A percentile compares a stretch with the other conserved stretches of the same genome.
phyloP scores from a whole-genome alignment of 495 filamentous ascomycete genomes.

The Penicillium verhagenii region DNA sequence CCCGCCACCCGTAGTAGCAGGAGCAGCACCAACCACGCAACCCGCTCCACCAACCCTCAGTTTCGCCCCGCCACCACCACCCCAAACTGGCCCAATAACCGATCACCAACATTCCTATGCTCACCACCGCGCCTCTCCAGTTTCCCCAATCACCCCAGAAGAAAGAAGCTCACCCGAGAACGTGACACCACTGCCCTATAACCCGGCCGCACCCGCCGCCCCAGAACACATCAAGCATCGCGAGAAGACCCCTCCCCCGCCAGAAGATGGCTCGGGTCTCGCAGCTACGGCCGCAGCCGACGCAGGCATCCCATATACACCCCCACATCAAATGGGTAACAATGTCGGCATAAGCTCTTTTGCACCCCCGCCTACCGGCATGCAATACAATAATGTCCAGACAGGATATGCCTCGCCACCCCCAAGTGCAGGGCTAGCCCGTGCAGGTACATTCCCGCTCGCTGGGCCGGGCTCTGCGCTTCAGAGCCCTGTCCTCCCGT shows the following conservation, averaged over 20 bases:
- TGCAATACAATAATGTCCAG: constrained; percentile 25
- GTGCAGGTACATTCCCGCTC: constrained; percentile 25
- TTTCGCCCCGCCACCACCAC: constrained; percentile 49
- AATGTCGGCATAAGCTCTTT: constrained; percentile 30
- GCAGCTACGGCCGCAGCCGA: constrained; percentile 67
- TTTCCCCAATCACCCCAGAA: constrained; percentile 19
- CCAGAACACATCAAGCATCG: constrained; percentile 79
- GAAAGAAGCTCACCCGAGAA: constrained; percentile 43
- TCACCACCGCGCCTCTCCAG: constrained; percentile 1
- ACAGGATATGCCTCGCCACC: constrained; percentile 38
- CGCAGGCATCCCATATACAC: constrained; percentile 42
- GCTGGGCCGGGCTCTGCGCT: constrained; percentile 5
- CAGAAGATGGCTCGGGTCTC: constrained; percentile 70
- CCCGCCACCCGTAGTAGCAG: constrained; percentile 12
- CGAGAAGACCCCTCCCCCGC: constrained; percentile 87
- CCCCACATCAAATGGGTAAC: constrained; percentile 33
- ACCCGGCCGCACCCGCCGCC: constrained; percentile 83
- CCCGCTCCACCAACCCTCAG: constrained; percentile 16
- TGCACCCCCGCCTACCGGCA: constrained; percentile 24
- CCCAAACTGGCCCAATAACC: constrained; percentile 37
- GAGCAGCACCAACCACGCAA: constrained; percentile 35
- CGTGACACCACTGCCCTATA: constrained; percentile 80
- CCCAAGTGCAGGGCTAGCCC: constrained; percentile 34
- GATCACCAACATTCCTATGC: constrained; percentile 16
- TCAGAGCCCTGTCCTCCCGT: constrained; percentile 29